Evolutionary conservation across 2,329 filamentous ascomycete species (phyloP).

Genomic region (Lecanicillium sp.): DNA sequence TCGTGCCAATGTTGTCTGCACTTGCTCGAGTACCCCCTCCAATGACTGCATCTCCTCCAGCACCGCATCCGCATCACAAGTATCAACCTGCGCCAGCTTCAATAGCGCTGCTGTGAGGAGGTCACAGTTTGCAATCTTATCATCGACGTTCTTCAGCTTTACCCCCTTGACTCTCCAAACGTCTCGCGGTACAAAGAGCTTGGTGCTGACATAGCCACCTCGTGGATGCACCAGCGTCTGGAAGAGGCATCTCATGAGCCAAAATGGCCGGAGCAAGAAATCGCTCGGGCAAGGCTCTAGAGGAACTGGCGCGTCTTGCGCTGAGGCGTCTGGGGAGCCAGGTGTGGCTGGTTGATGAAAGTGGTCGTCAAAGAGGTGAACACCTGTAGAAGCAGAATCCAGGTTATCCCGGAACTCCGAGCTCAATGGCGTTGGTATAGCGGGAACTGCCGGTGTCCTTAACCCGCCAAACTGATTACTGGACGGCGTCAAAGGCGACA

Average conservation of each 20-base stretch:
- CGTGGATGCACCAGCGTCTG: conserved; percentile 86
- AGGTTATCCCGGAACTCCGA: conserved; percentile 52
- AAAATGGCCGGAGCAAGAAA: conserved; percentile 86
- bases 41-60: conserved; percentile 90
- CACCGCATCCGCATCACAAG: conserved; percentile 81
- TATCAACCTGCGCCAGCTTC: conserved; percentile 77
- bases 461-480: conserved; percentile 56
- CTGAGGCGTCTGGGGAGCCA: conserved; percentile 56
- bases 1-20: conserved; percentile 66
- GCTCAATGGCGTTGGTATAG: conserved; percentile 59
- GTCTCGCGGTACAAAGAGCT: conserved; percentile 84
- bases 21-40: conserved; percentile 78
- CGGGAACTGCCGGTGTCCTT: conserved; percentile 43
- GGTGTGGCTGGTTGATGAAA: conserved; percentile 61
- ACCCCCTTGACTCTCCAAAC: conserved; percentile 92
- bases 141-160: conserved; percentile 83
- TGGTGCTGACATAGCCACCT: conserved; percentile 85
- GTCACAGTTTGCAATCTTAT: conserved; percentile 90
- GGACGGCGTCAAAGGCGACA: conserved; percentile 66
- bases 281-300: conserved; percentile 90
- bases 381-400: conserved; percentile 54
- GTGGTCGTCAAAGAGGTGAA: conserved; percentile 77
- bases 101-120: conserved; percentile 80
- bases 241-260: conserved; percentile 92
- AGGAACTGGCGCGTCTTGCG: conserved; percentile 60